phyloP scores from a whole-genome alignment of 257 asterid species.

The Verbena officinalis region DNA sequence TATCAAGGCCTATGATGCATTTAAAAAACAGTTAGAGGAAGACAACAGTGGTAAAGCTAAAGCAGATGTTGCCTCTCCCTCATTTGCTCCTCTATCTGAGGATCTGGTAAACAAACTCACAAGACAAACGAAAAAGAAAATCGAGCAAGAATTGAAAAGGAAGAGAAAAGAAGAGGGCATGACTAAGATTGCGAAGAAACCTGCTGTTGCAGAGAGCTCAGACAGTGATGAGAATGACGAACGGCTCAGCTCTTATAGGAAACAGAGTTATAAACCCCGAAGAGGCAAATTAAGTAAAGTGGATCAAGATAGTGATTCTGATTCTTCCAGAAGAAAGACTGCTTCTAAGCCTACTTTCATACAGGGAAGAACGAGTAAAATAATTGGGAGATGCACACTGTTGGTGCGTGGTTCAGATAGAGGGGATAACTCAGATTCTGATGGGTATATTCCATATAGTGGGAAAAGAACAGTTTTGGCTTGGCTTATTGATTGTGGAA shows the following conservation, averaged over 20 bases:
- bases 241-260: constrained; percentile 48
- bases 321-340: constrained; percentile 40
- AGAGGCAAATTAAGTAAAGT: constrained; percentile 39
- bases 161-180: constrained; percentile 60
- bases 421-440: constrained; percentile 61
- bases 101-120: constrained; percentile 81
- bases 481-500: constrained; percentile 85
- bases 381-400: constrained; percentile 81
- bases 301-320: constrained; percentile 45
- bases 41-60: constrained; percentile 44
- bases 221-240: constrained; percentile 64
- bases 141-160: constrained; percentile 66
- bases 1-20: constrained; percentile 91
- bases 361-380: constrained; percentile 64
- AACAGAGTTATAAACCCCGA: constrained; percentile 50
- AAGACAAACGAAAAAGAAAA: constrained; percentile 80
- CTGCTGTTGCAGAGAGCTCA: constrained; percentile 43
- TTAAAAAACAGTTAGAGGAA: constrained; percentile 67
- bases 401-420: constrained; percentile 68
- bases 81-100: constrained; percentile 68
- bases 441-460: constrained; percentile 72
- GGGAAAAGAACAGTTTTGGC: constrained; percentile 90
- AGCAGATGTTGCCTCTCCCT: constrained; percentile 46
- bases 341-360: constrained; percentile 39
- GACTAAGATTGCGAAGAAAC: constrained; percentile 39